phyloP scores from a whole-genome alignment of 2,329 filamentous ascomycete genomes.

The Penicillium verrucosum region DNA sequence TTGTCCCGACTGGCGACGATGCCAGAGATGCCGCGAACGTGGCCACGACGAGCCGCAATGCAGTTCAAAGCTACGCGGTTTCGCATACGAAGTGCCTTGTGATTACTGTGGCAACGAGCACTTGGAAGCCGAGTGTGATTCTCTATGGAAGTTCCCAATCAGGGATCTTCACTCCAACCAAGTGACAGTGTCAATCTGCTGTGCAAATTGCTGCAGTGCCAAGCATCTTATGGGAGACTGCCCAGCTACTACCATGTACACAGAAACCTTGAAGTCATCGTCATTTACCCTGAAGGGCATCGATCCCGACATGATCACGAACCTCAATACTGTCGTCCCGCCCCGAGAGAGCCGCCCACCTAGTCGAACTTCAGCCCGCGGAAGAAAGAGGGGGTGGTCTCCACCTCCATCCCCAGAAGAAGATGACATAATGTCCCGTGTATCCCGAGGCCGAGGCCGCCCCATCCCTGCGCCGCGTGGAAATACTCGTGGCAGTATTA shows the following conservation, averaged over 20 bases:
- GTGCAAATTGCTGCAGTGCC: constrained; percentile 43
- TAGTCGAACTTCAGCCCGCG: neutral
- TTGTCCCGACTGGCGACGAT: constrained; percentile 43
- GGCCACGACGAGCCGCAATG: constrained; percentile 58
- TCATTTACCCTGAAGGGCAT: constrained; percentile 41
- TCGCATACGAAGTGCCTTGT: constrained; percentile 55
- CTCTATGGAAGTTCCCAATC: constrained; percentile 52
- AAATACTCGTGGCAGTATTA: constrained; percentile 34
- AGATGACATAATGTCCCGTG: constrained; percentile 30
- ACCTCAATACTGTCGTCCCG: constrained; percentile 33
- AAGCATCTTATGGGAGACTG: constrained; percentile 47
- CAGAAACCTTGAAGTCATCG: constrained; percentile 27
- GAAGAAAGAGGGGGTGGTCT: constrained; percentile 12
- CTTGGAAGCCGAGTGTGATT: constrained; percentile 57
- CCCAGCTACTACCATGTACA: constrained; percentile 26
- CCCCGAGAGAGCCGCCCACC: constrained; percentile 7
- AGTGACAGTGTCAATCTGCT: constrained; percentile 44
- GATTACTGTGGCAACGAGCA: constrained; percentile 61
- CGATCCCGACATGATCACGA: constrained; percentile 37
- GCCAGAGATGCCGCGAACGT: constrained; percentile 58
- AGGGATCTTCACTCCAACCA: constrained; percentile 25
- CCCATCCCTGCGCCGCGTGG: constrained; percentile 25
- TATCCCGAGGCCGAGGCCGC: constrained; percentile 22
- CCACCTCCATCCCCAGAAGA: constrained; percentile 34
- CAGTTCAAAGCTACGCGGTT: constrained; percentile 56